A percentile compares a stretch with the other conserved stretches of the same genome.
Evolutionary conservation across 305 asterid species (phyloP).

Genomic region (Fraxinus sp.): DNA sequence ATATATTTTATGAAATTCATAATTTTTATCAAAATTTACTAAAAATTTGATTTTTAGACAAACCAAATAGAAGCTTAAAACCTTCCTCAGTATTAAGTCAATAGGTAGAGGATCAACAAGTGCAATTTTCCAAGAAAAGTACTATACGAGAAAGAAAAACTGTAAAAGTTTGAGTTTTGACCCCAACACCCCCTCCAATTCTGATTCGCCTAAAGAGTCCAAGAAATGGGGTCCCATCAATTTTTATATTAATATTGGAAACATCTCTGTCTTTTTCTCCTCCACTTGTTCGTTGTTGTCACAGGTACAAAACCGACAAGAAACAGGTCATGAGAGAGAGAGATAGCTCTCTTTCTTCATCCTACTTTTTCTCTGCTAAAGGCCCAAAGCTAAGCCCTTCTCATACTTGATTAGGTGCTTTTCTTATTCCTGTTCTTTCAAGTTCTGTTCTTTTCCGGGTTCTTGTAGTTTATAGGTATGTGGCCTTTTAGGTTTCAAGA

Average conservation of each 20-base stretch:
- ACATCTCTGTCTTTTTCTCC: background rate
- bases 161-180: background rate
- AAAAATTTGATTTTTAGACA: background rate
- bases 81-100: background rate
- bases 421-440: background rate
- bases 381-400: background rate
- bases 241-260: background rate
- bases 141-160: background rate
- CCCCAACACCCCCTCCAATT: conserved; percentile 4
- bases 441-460: background rate
- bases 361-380: background rate
- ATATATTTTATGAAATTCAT: background rate
- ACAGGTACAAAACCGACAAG: background rate
- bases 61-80: background rate
- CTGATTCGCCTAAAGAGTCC: conserved; percentile 2
- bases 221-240: background rate
- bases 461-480: background rate
- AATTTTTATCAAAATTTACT: background rate
- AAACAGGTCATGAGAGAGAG: conserved; percentile 1
- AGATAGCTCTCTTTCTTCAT: background rate
- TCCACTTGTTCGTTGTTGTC: conserved; percentile 8
- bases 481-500: background rate
- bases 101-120: background rate
- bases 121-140: background rate
- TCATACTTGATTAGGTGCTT: background rate